phyloP scores from a whole-genome alignment of 192 early-diverging fungal genomes.

The Coemansia sp. region DNA sequence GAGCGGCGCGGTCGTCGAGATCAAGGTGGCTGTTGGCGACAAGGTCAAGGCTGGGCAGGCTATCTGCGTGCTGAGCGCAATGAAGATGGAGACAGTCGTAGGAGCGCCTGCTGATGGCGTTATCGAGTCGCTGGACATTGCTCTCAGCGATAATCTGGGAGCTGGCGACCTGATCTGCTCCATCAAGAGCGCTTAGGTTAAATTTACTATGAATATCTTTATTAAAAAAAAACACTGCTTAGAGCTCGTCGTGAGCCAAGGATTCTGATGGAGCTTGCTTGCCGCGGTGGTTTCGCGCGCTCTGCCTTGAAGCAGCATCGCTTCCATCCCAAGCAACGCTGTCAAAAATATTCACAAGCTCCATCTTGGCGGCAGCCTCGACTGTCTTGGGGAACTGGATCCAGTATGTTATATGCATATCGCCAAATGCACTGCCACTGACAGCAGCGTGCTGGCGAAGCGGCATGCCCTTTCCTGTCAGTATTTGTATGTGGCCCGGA shows the following conservation, averaged over 20 bases:
- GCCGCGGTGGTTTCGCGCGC: conserved; percentile 13
- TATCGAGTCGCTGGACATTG: conserved; percentile 73
- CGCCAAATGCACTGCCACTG: conserved; percentile 36
- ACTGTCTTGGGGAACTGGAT: conserved; percentile 73
- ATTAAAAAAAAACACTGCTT: background rate
- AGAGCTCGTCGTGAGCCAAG: conserved; percentile 44
- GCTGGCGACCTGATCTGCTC: conserved; percentile 81
- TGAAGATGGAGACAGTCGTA: conserved; percentile 98
- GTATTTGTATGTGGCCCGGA: conserved; percentile 76
- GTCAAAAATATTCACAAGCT: conserved; percentile 22
- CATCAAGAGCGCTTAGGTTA: conserved; percentile 21
- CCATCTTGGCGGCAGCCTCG: conserved; percentile 11
- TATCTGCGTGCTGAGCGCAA: conserved; percentile 90
- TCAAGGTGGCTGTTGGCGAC: conserved; percentile 81
- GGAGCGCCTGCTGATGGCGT: conserved; percentile 75
- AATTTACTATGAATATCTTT: background rate
- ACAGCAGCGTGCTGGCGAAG: conserved; percentile 18
- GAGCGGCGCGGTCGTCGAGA: conserved; percentile 93
- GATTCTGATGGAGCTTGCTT: conserved; percentile 23
- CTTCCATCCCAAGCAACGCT: conserved; percentile 35
- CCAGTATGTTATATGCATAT: conserved; percentile 88
- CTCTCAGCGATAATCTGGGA: conserved; percentile 75
- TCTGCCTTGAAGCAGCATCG: conserved; percentile 3
- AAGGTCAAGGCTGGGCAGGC: conserved; percentile 89
- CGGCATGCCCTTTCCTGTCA: conserved; percentile 93